Evolutionary conservation across 1,284 basidiomycete genomes (phyloP), one percentile per base, ranked within the genome.

Genomic region (Ceratobasidium sp.): DNA sequence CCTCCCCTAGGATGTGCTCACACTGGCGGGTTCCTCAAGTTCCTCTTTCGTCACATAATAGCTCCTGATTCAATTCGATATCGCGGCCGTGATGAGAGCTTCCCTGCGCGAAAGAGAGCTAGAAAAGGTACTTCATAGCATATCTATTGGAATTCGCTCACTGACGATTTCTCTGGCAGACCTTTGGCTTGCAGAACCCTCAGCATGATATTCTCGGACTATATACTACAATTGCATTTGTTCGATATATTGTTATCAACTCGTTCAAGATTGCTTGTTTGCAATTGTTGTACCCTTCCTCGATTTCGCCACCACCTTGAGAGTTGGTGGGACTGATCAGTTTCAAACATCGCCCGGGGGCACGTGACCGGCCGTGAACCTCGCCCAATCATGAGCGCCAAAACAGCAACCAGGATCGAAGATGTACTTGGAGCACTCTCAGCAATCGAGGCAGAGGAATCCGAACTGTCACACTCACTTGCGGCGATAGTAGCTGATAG

Each of bases 1-100:
- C 79, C 87, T 87, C 77, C 87, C 87, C 0, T 82, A 81, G 28
- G 80, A 84, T 82, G 84, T 46, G 84, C 83, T 3, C 80, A 84
- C 59, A 84, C 86, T 0, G 86, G 86, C 9, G 85, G 84, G 26
- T 80, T 89, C 3, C 82, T 89, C 48, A 84, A 81, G 40, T 82
- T 85, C 80, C 80, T 84, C 80, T 82, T 89, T 90, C 82, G 71
- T 15, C 26, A 42, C 5, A 74, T 74, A 92, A 86, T 20, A 82
- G 82, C 56, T 79, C 79, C 86, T 89, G 90, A 13, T 13, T 33
- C 65, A 33, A 33, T n/a, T 4, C 42, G 33, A 50, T 10, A 50
- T 13, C 44, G 44, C 17, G 28, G 26, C 40, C 38, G 44, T 17
- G 26, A 50, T 33, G 46, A 48, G 17, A 12, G 12, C 46, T 17